Evolutionary conservation across 768 basidiomycete species (phyloP), one percentile per base, ranked within the genome.

Genomic region (Dendrothele bispora): DNA sequence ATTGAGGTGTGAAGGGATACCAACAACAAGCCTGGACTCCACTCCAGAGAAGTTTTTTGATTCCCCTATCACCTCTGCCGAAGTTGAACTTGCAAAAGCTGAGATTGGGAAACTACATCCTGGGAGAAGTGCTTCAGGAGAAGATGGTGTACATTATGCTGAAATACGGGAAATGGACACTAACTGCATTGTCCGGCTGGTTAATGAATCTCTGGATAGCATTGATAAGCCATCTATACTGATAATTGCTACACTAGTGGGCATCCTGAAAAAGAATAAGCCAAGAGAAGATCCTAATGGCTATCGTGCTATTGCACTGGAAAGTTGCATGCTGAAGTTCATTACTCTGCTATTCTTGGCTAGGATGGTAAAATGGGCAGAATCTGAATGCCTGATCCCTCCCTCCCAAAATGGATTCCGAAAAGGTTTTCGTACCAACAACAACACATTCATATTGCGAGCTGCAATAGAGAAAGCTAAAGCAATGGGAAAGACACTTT

Each of bases 321-420:
- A n/a, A n/a, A n/a, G n/a, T n/a, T n/a, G n/a, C n/a, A n/a, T n/a
- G n/a, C 21, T 21, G 28, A 44, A 44, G 22, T 44, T 44, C 24
- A 20, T 25, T 28, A 46, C 39, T 11, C 18, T 38, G 8, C 45
- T 36, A 7, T 20, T 35, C 22, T 6, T 34, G 7, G 10, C 5
- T 14, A 25, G 28, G 14, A 11, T 44, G 14, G 5, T 14, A 12
- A 15, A 29, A 25, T 46, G 45, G 55, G 55, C 55, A 2, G 62
- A 61, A 11, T 42, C 32, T 4, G 17, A 39, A 4, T 27, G 41
- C 10, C 26, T 62, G 0, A 24, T 70, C 5, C 66, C 66, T 1
- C 43, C 41, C 1, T 59, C 61, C 0, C 68, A 68, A 45, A 68
- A 65, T 45, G 64, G 67, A 0, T 68, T 68, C 39, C 45, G 63